Evolutionary conservation across 2,329 filamentous ascomycete genomes (phyloP).

Genomic region (Botrytis medusae): DNA sequence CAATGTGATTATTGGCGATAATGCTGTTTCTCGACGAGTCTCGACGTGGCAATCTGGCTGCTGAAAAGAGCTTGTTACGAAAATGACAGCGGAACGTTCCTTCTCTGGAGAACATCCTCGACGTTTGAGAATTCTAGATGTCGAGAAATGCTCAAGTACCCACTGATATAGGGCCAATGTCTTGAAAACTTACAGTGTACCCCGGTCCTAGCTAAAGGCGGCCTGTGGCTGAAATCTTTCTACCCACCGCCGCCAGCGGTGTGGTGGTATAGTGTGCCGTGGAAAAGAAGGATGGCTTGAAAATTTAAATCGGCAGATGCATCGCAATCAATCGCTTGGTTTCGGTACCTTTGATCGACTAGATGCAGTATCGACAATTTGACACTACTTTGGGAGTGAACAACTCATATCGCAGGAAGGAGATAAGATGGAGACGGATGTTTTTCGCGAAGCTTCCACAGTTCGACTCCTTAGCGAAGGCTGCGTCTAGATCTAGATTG

Average conservation of each 20-base stretch:
- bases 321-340: neutral
- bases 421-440: neutral
- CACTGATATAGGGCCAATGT: neutral
- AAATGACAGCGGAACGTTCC: conserved; percentile 2
- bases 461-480: neutral
- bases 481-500: conserved; percentile 11
- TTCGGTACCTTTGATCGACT: neutral
- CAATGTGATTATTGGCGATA: neutral
- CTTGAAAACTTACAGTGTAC: neutral
- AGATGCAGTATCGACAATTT: neutral
- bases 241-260: conserved; percentile 3
- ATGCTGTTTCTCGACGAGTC: neutral
- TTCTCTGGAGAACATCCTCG: neutral
- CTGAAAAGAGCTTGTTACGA: neutral
- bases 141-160: neutral
- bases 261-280: neutral
- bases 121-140: neutral
- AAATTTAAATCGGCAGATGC: neutral
- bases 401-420: conserved; percentile 14
- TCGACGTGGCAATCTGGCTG: neutral
- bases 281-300: neutral
- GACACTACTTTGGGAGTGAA: neutral
- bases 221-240: conserved; percentile 13
- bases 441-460: conserved; percentile 3
- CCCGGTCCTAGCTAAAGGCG: neutral